A percentile compares a stretch with the other conserved stretches of the same genome.
Conservation (phyloP, 768 basidiomycete genomes). For the Vararia minispora region DNA sequence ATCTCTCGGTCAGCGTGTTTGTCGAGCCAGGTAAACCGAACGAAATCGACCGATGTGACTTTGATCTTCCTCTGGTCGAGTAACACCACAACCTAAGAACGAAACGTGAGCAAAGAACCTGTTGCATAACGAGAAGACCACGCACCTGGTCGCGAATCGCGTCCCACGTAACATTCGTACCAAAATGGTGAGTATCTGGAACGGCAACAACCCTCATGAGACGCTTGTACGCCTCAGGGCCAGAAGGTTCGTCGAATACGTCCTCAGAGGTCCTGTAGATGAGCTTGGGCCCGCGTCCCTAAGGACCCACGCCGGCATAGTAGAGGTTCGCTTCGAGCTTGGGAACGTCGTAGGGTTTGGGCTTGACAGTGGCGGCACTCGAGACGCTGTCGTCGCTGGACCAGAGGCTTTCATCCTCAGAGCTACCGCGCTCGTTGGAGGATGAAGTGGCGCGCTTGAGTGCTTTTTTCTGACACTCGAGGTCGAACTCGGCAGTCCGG, state of each 20-base stretch:
- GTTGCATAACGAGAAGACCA: slow-evolving; percentile 15
- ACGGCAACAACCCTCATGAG: slow-evolving; percentile 14
- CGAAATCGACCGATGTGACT: slow-evolving; percentile 4
- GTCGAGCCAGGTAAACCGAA: slow-evolving; percentile 6
- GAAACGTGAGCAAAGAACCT: too few species aligned
- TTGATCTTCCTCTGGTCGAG: slow-evolving; percentile 2
- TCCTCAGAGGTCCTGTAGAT: slow-evolving; percentile 15
- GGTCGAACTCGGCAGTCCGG: slow-evolving; percentile 2
- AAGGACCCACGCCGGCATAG: slow-evolving; percentile 11
- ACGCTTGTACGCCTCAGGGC: slow-evolving; percentile 12
- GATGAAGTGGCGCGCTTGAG: not conserved
- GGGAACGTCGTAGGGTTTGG: too few species aligned
- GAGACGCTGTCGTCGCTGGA: too few species aligned
- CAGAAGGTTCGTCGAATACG: slow-evolving; percentile 9
- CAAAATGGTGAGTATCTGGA: slow-evolving; percentile 9
- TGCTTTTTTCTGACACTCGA: not conserved
- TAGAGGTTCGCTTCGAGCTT: slow-evolving; percentile 15
- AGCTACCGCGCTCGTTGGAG: too few species aligned
- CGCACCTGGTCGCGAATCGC: slow-evolving; percentile 14
- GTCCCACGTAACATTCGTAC: slow-evolving; percentile 13
- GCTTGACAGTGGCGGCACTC: too few species aligned
- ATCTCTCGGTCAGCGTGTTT: slow-evolving; percentile 4
- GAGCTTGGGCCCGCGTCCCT: slow-evolving; percentile 13
- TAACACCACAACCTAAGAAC: slow-evolving; percentile 5
- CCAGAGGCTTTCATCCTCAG: slow-evolving; percentile 1